phyloP scores from a whole-genome alignment of 2,329 filamentous ascomycete species.

The Meredithiella fracta region DNA sequence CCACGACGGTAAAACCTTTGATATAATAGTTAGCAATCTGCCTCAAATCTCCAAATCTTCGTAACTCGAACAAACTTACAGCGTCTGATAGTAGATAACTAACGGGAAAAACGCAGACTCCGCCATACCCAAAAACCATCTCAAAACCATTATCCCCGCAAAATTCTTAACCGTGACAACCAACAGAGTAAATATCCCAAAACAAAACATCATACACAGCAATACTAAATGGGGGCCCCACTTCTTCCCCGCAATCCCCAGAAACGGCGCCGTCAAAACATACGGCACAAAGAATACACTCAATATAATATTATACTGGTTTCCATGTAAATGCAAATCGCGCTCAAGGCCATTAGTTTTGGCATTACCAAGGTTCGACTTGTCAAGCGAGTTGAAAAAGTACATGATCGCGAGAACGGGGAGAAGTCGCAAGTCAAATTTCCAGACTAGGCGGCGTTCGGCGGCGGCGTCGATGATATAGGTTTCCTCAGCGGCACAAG shows the following conservation, averaged over 20 bases:
- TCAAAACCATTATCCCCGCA: slow-evolving; percentile 31
- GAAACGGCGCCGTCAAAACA: slow-evolving; percentile 47
- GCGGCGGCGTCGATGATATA: slow-evolving; percentile 25
- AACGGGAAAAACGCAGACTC: slow-evolving; percentile 40
- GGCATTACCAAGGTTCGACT: slow-evolving; percentile 32
- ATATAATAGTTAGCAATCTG: slow-evolving; percentile 17
- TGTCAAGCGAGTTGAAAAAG: slow-evolving; percentile 33
- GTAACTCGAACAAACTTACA: slow-evolving; percentile 7
- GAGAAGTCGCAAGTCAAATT: slow-evolving; percentile 37
- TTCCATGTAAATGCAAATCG: slow-evolving; percentile 34
- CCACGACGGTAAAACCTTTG: slow-evolving; percentile 32
- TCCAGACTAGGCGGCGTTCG: slow-evolving; percentile 35
- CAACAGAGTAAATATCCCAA: slow-evolving; percentile 50
- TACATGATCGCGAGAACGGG: slow-evolving; percentile 40
- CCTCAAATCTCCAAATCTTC: neutral
- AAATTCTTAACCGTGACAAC: slow-evolving; percentile 35
- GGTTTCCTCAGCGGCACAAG: neutral
- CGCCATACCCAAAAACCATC: slow-evolving; percentile 35
- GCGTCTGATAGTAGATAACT: slow-evolving; percentile 35
- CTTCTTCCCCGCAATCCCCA: slow-evolving; percentile 50
- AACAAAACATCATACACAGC: slow-evolving; percentile 55
- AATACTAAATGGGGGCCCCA: slow-evolving; percentile 50
- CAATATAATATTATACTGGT: slow-evolving; percentile 55
- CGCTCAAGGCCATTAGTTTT: slow-evolving; percentile 34
- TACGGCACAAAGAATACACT: slow-evolving; percentile 63